Base-by-base conservation (phyloP, 2,329 filamentous ascomycete species). In the Diaporthe ampelina region DNA sequence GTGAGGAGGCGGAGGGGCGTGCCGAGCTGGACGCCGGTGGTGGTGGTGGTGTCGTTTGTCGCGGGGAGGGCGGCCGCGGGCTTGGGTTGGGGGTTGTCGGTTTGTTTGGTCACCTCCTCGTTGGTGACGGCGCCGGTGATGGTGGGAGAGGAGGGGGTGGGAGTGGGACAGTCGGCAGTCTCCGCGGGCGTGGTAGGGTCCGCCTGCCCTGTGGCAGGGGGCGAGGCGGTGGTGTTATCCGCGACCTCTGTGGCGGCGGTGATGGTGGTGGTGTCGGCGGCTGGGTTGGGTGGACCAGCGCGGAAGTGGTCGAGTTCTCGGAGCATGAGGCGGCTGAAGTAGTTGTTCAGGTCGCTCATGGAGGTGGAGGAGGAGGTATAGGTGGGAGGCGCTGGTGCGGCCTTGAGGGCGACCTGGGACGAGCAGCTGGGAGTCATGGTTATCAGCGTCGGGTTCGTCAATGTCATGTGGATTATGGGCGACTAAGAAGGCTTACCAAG, bases 101-200 rank as follows among this genome's bases (percentile, higher is more conserved):
- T n/a, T n/a, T 45, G 58, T 10, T 45, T 43, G 37, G 26, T 17
- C 1, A 29, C 58, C 15, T 29, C 32, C 29, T 29, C 29, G 29
- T 29, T 29, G 29, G 29, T 4, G 57, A 6, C 4, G 26, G 19
- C n/a, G 24, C 1, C 17, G 4, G 43, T 45, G 3, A 8, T 45
- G 21, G 35, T 5, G 40, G 17, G 0, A 7, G 11, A 19, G 5
- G 8, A 0, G 5, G 32, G 1, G 0, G 9, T 24, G 8, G 19
- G 32, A 10, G 3, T 5, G 10, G 35, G 35, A 37, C 4, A 8
- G 8, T 8, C 8, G 35, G 10, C 35, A 4, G 35, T 8, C 35
- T 8, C 35, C 35, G 35, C 10, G 35, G 35, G 35, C 11, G 15
- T 1, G 9, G 40, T 11, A 6, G 58, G 13, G 1, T 4, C 9